Evolutionary conservation across 2,329 filamentous ascomycete species (phyloP).

Genomic region (Rhinocladiella similis): DNA sequence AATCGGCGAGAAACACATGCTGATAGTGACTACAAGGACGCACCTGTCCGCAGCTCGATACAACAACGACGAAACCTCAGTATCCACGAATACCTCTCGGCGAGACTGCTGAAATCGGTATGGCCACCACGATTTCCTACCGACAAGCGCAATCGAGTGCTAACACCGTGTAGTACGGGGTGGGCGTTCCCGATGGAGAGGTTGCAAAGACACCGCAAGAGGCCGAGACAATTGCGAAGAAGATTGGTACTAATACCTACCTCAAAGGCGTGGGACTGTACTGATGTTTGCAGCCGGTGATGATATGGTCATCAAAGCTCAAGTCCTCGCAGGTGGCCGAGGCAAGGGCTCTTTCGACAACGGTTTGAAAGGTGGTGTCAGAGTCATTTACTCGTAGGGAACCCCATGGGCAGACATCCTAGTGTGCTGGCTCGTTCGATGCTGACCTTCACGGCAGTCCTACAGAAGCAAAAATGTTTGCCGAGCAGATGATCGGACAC

Average conservation of each 20-base stretch:
- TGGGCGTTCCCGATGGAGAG: conserved; percentile 82
- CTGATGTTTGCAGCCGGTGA: conserved; percentile 59
- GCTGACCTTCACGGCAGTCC: conserved; percentile 52
- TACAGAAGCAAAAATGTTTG: conserved; percentile 93
- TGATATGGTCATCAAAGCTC: conserved; percentile 99
- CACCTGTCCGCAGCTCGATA: conserved; percentile 53
- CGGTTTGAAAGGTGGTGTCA: conserved; percentile 96
- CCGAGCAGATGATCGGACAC: conserved; percentile 99
- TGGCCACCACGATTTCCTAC: conserved; percentile 26
- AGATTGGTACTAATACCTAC: conserved; percentile 64
- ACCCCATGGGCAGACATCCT: neutral
- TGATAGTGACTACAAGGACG: conserved; percentile 47
- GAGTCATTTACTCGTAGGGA: conserved; percentile 89
- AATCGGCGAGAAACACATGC: neutral
- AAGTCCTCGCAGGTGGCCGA: conserved; percentile 95
- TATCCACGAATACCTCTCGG: conserved; percentile 98
- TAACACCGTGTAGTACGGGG: conserved; percentile 69
- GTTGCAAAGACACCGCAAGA: conserved; percentile 82
- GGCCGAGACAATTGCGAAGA: conserved; percentile 87
- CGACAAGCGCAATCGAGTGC: neutral
- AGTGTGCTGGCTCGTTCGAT: neutral
- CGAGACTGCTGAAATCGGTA: conserved; percentile 77
- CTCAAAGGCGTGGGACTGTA: conserved; percentile 14
- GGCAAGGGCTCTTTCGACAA: conserved; percentile 98
- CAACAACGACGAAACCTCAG: conserved; percentile 87